phyloP scores from a whole-genome alignment of 2,329 filamentous ascomycete species.

The Capronia americana region DNA sequence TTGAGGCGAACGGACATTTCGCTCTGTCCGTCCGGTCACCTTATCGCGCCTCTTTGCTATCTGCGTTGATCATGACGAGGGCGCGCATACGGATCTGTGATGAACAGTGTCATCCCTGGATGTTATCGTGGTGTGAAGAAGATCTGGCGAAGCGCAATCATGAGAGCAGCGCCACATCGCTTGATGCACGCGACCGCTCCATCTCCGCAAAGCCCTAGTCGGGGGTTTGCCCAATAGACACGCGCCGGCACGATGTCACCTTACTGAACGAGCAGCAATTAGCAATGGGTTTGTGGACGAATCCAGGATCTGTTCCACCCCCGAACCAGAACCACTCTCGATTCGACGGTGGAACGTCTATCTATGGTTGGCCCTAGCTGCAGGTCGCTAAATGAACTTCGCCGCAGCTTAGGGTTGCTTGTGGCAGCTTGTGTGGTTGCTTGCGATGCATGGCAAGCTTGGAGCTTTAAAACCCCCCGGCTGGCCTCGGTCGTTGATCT shows the following conservation, averaged over 20 bases:
- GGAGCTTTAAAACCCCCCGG: slow-evolving; percentile 28
- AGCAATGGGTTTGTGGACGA: slow-evolving; percentile 20
- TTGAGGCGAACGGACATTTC: slow-evolving; percentile 4
- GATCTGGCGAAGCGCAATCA: slow-evolving; percentile 4
- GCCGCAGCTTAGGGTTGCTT: slow-evolving; percentile 21
- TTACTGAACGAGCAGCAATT: slow-evolving; percentile 7
- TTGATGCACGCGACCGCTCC: slow-evolving; percentile 15
- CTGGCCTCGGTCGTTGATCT: slow-evolving; percentile 25
- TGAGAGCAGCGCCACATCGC: slow-evolving; percentile 15
- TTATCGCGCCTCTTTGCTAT: neutral
- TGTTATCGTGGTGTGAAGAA: slow-evolving; percentile 2
- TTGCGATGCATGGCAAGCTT: slow-evolving; percentile 27
- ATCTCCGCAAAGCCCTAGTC: slow-evolving; percentile 17
- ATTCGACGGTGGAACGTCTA: slow-evolving; percentile 16
- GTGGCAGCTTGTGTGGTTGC: slow-evolving; percentile 23
- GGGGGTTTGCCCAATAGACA: slow-evolving; percentile 13
- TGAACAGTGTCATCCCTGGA: neutral
- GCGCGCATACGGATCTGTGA: slow-evolving; percentile 1
- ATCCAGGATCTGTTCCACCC: slow-evolving; percentile 18
- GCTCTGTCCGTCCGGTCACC: slow-evolving; percentile 9
- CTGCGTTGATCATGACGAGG: neutral
- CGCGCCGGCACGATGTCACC: slow-evolving; percentile 30
- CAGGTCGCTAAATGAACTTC: slow-evolving; percentile 24
- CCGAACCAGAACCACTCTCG: slow-evolving; percentile 28
- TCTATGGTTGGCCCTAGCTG: slow-evolving; percentile 23